Base-by-base conservation (phyloP, 2,329 filamentous ascomycete species). In the Phyllosticta paracitricarpa region DNA sequence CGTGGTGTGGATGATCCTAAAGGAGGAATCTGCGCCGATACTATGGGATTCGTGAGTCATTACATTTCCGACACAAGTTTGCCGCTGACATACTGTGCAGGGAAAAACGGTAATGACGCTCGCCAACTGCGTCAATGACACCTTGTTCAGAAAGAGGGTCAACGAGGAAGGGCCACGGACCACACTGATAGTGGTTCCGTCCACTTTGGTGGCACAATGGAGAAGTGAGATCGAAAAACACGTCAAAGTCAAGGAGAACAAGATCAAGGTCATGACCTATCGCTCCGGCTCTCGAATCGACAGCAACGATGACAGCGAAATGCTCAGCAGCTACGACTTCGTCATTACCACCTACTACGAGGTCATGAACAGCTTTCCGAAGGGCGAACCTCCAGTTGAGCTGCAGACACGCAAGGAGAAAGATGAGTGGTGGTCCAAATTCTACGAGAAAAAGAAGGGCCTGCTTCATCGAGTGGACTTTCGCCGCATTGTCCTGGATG, bases 401-500 rank as follows among this genome's bases (percentile, higher is more conserved):
- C 67, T 73, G 4, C 68, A 72, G 24, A 77, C 73, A 0, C 67
- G 76, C 0, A 65, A 73, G 0, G 62, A 75, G 9, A 74, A 79
- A 22, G 73, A 80, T 0, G 62, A 66, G 0, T 80, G 72, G 67
- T 78, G 75, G 71, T 63, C 65, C 10, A 19, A 65, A 0, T 63
- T 68, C 0, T 78, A 67, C 5, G 66, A 70, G 1, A 63, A 67
- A 0, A 56, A 73, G 0, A 67, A 76, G 3, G 61, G 73, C 0
- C 52, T 67, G 2, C 62, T 75, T 1, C 73, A 74, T 56, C 61
- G 66, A 9, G 69, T 71, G 56, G 48, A 61, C 10, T 74, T 71
- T 73, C 77, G 81, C 51, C 72, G 84, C 1, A 63, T 86, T 3
- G 76, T 85, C 1, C 70, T 85, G 0, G 83, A 86, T 54, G 83